These are phyloP conservation scores for Erythrophleum fordii DNA, from an alignment of 306 rosid species.

Conservation along the genomic window DNA sequence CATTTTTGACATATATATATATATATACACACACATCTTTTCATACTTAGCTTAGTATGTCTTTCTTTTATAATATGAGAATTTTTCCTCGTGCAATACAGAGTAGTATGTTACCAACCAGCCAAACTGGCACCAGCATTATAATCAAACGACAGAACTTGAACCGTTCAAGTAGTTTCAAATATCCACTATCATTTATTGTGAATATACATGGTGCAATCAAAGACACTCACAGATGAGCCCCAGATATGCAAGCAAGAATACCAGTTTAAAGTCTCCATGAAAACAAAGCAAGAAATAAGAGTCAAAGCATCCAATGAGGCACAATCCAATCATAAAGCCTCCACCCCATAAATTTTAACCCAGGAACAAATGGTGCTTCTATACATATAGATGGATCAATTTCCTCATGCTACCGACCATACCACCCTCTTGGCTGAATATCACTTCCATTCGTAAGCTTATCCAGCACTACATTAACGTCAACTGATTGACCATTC, in stretches of 20 bases:
- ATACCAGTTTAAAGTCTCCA: constrained; percentile 40
- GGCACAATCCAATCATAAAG: constrained; percentile 36
- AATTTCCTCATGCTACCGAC: constrained; percentile 52
- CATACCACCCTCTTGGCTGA: constrained; percentile 85
- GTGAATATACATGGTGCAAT: constrained; percentile 53
- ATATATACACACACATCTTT: too few species aligned
- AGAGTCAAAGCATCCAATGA: constrained; percentile 33
- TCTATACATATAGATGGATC: constrained; percentile 50
- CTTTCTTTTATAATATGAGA: too few species aligned
- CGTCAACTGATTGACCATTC: constrained; percentile 86
- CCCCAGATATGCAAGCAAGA: constrained; percentile 39
- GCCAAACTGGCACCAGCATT: background rate
- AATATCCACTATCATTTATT: constrained; percentile 51
- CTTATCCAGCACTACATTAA: constrained; percentile 86
- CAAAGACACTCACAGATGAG: constrained; percentile 29
- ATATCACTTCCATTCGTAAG: constrained; percentile 78
- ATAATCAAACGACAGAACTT: background rate
- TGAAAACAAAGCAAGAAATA: constrained; percentile 27
- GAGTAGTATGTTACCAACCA: background rate
- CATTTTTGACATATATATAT: too few species aligned
- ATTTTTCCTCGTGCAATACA: too few species aligned
- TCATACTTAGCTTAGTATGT: too few species aligned
- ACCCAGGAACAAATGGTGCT: constrained; percentile 42
- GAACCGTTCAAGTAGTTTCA: background rate
- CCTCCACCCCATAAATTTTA: constrained; percentile 32